Evolutionary conservation across 208 protist species (phyloP), one percentile per base, ranked within the genome.

Genomic region (Leishmania mexicana): DNA sequence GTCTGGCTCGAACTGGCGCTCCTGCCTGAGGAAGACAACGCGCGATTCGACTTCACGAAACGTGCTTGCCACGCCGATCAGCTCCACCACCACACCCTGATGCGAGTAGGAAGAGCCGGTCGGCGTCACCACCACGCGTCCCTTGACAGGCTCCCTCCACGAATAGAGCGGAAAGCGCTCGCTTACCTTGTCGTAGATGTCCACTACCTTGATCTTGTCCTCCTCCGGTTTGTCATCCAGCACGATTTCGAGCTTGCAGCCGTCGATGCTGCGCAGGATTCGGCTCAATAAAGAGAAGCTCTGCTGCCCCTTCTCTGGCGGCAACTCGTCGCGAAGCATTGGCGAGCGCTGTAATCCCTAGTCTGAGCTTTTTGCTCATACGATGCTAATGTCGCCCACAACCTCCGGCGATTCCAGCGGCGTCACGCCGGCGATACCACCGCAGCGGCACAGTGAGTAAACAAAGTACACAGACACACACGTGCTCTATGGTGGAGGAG

Each of bases 1-100:
- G 81, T 91, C 93, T 1, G 92, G 77, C 76, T 96, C 93, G 83
- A 94, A 96, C 15, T 85, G 84, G 60, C 92, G 90, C 75, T 93
- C 89, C 76, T 96, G 91, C 15, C 85, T 79, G 67, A 97, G 76
- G 78, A 98, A 98, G 28, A 85, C 65, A 5, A 38, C 42, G 42
- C 75, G 76, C 60, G 79, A 81, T 57, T 80, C 85, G 11, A 67
- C 68, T 4, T 84, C 84, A 47, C 77, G 68, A 71, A 87, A 79
- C 5, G 85, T 89, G 24, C 84, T 87, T 57, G 92, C 86, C 51
- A 87, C 64, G 11, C 93, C 92, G 57, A 94, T 76, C 28, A 97
- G 88, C 76, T 93, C 89, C 31, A 98, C 75, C 2, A 92, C 77
- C 72, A 98, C 79, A n/a, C 95, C 95, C 60, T 81, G 87, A 85